phyloP scores from a whole-genome alignment of 2,329 filamentous ascomycete genomes.

The Aspergillus sclerotialis region DNA sequence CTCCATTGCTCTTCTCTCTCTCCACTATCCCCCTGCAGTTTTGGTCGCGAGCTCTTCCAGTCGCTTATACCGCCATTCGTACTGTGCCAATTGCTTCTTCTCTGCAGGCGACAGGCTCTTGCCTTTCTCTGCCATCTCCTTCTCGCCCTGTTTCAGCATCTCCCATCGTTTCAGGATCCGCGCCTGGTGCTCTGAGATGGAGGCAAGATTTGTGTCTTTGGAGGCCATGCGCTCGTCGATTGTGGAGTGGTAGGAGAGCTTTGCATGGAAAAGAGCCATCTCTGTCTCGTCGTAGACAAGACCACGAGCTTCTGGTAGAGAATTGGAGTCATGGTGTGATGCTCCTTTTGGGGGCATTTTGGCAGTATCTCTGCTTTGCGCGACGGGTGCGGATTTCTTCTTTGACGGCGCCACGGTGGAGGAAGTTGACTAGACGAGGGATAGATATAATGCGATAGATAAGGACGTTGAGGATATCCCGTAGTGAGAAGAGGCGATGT shows the following conservation, averaged over 20 bases:
- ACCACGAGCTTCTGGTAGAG: slow-evolving; percentile 26
- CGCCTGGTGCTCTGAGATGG: slow-evolving; percentile 27
- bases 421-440: too few species aligned
- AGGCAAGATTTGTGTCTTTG: slow-evolving; percentile 24
- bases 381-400: too few species aligned
- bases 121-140: slow-evolving; percentile 26
- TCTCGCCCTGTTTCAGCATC: slow-evolving; percentile 25
- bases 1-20: neutral
- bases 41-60: slow-evolving; percentile 26
- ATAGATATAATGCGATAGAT: too few species aligned
- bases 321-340: slow-evolving; percentile 10
- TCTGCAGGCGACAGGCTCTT: slow-evolving; percentile 22
- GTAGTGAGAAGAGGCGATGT: too few species aligned
- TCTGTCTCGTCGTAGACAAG: slow-evolving; percentile 31
- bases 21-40: slow-evolving; percentile 8
- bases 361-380: too few species aligned
- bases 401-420: too few species aligned
- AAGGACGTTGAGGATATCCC: too few species aligned
- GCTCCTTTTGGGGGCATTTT: slow-evolving; percentile 21
- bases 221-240: slow-evolving; percentile 26
- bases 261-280: slow-evolving; percentile 31
- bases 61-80: slow-evolving; percentile 27
- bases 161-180: slow-evolving; percentile 30
- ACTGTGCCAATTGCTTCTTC: slow-evolving; percentile 26
- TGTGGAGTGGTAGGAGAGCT: slow-evolving; percentile 28